These are phyloP conservation scores for Podospora pseudocomata DNA, from an alignment of 495 filamentous ascomycete genomes.

Conservation along the genomic window DNA sequence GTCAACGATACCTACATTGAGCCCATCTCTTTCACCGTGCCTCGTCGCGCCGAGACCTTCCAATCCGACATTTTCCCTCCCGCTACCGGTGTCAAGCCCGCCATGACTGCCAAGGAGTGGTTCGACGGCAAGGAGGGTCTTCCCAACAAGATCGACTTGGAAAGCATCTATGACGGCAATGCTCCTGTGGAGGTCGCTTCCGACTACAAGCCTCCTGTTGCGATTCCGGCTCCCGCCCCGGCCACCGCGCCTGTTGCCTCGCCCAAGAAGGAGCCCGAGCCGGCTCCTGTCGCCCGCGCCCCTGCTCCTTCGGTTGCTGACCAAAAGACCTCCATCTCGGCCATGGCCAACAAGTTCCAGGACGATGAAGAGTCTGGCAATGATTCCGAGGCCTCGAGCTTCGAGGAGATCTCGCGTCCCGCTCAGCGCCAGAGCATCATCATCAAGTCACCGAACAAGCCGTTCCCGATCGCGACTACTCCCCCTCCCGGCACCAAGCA, in stretches of 20 bases:
- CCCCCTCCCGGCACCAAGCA: constrained; percentile 29
- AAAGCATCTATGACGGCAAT: constrained; percentile 81
- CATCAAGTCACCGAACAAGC: constrained; percentile 29
- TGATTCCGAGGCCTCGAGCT: constrained; percentile 69
- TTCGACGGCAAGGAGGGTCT: constrained; percentile 75
- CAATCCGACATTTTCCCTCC: constrained; percentile 96
- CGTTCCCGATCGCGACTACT: constrained; percentile 24
- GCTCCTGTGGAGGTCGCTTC: constrained; percentile 69
- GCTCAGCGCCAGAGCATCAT: constrained; percentile 35
- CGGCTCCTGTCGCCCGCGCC: constrained; percentile 41
- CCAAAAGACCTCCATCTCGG: constrained; percentile 78
- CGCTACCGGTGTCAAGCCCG: constrained; percentile 69
- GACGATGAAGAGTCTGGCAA: constrained; percentile 62
- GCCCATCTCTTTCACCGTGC: constrained; percentile 95
- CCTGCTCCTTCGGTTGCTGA: constrained; percentile 66
- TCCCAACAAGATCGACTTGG: constrained; percentile 88
- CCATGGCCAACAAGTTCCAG: constrained; percentile 78
- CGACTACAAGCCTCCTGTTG: constrained; percentile 60
- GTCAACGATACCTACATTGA: constrained; percentile 92
- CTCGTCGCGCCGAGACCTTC: constrained; percentile 91
- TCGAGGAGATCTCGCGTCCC: constrained; percentile 74
- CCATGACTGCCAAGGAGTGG: constrained; percentile 79
- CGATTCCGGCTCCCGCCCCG: constrained; percentile 34
- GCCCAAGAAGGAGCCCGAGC: constrained; percentile 54
- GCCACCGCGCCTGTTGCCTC: constrained; percentile 49